Base-by-base conservation (phyloP, 2,329 filamentous ascomycete genomes). In the Fusarium brevicatenulatum region DNA sequence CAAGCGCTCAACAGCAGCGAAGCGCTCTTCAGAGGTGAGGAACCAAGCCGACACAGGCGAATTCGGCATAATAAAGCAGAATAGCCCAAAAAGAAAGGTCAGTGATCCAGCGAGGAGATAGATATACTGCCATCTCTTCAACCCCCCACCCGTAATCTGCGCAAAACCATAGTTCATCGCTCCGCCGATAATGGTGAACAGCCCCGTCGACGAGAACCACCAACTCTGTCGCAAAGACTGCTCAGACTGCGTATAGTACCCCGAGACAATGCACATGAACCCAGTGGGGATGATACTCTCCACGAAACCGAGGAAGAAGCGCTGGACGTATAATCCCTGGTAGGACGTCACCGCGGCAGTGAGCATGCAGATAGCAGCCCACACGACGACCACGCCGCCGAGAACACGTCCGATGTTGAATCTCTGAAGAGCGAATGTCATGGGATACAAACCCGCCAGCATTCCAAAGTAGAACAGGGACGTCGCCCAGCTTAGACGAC, bases 391-490 rank as follows among this genome's bases (percentile, higher is more conserved):
- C 4, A 91, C 83, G 18, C 77, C 83, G 18, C 91, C 91, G 6
- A 95, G 86, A 4, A 92, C 88, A 52, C 86, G 85, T n/a, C 90
- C 88, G 4, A 90, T 85, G 66, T 89, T 85, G 82, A 93, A 92
- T 25, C 89, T 88, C 80, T 95, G 92, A 3, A 93, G 84, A 1
- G 88, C 84, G 67, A 92, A 93, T 0, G 91, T 91, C 88, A 94
- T 90, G 4, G 92, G 92, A 70, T 93, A 94, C 7, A 93, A 83
- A 0, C 92, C 92, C 1, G 88, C 90, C 5, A 95, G 85, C 91
- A 93, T 93, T 42, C 92, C 92, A 73, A 95, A 94, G 83, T 94
- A 95, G 83, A 95, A 94, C 76, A 94, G 85, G 0, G 91, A 94
- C 0, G 92, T 94, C 5, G 92, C 92, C 92, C 92, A 95, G 73